Evolutionary conservation across 2,329 filamentous ascomycete genomes (phyloP).

Genomic region (Neopestalotiopsis clavispora): DNA sequence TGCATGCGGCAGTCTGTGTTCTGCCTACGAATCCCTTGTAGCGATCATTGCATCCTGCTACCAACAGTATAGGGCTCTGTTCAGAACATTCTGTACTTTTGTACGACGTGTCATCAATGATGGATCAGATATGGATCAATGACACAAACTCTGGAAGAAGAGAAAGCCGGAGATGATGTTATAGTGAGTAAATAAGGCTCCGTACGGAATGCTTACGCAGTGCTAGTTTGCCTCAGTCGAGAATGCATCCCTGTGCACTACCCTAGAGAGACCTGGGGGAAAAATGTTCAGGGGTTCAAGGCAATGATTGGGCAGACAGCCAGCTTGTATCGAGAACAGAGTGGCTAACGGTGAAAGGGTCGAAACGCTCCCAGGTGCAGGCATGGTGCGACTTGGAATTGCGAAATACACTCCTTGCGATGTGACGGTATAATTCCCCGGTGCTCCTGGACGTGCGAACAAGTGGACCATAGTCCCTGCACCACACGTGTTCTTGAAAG

Average conservation of each 20-base stretch:
- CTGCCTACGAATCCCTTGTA: constrained; percentile 5
- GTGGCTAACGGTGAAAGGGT: constrained; percentile 7
- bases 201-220: not conserved
- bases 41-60: constrained; percentile 7
- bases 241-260: not conserved
- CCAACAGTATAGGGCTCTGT: not conserved
- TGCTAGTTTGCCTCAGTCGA: constrained; percentile 4
- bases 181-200: not conserved
- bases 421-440: constrained; percentile 4
- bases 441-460: constrained; percentile 2
- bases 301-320: not conserved
- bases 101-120: not conserved
- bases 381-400: constrained; percentile 8
- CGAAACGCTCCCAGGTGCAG: constrained; percentile 7
- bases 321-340: not conserved
- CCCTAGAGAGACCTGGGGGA: not conserved
- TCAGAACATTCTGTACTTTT: constrained; percentile 2
- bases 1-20: constrained; percentile 4
- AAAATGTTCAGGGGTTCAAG: not conserved
- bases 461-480: constrained; percentile 6
- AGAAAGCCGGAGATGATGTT: not conserved
- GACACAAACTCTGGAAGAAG: not conserved
- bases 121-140: constrained; percentile 10
- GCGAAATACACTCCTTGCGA: constrained; percentile 2
- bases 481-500: constrained; percentile 3